Percentiles rank a stretch among this genome's conserved stretches.
These are phyloP conservation scores for Hericium erinaceus DNA, from an alignment of 768 basidiomycete species.

Conservation along the genomic window DNA sequence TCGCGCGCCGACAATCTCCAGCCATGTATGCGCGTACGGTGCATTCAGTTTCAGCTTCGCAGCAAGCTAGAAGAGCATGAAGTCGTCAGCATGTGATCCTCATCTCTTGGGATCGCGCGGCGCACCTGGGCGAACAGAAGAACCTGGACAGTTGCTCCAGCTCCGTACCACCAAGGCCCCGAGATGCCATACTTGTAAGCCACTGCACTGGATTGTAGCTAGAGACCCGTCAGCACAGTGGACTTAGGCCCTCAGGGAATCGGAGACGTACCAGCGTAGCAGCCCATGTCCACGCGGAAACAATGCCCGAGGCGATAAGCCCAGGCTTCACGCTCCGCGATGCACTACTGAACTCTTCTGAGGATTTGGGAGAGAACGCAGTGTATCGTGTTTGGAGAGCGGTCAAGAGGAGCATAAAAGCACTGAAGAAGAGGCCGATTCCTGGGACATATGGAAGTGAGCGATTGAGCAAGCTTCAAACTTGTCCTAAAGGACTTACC, in stretches of 20 bases:
- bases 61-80: constrained; percentile 43
- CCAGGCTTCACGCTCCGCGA: constrained; percentile 84
- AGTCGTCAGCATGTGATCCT: background rate
- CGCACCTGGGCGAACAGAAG: constrained; percentile 78
- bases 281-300: constrained; percentile 90
- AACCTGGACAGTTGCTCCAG: constrained; percentile 83
- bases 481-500: constrained; percentile 25
- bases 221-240: background rate
- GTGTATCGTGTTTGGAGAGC: constrained; percentile 82
- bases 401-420: constrained; percentile 70
- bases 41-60: constrained; percentile 91
- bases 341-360: constrained; percentile 80
- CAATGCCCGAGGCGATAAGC: constrained; percentile 86
- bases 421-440: constrained; percentile 83
- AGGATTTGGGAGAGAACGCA: constrained; percentile 62
- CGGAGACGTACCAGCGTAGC: constrained; percentile 48
- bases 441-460: constrained; percentile 31
- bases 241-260: too few species aligned
- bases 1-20: constrained; percentile 73
- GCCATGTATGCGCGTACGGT: constrained; percentile 80
- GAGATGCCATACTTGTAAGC: constrained; percentile 82
- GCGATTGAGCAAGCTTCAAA: background rate
- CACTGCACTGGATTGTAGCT: constrained; percentile 75
- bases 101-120: background rate
- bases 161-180: constrained; percentile 88